Conservation (phyloP, 768 basidiomycete species). For the Lepiota brunneoincarnata region DNA sequence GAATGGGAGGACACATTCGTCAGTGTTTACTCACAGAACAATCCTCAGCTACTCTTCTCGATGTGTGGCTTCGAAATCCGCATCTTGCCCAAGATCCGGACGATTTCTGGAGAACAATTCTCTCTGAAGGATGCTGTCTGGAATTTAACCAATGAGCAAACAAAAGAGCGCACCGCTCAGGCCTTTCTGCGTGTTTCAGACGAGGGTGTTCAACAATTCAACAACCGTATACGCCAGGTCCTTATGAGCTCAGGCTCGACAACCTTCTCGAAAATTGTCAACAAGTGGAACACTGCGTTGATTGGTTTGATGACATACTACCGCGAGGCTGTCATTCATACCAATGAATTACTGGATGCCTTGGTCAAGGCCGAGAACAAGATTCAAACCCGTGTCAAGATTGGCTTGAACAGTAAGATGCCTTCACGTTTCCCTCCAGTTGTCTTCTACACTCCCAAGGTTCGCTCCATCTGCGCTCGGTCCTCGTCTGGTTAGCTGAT, state of each 20-base stretch:
- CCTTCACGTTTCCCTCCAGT: constrained; percentile 98
- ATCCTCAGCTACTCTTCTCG: constrained; percentile 95
- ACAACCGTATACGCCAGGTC: constrained; percentile 94
- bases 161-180: constrained; percentile 96
- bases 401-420: constrained; percentile 99
- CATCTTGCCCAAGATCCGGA: constrained; percentile 94
- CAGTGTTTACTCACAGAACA: constrained; percentile 96
- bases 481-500: background rate
- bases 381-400: constrained; percentile 99
- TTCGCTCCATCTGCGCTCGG: constrained; percentile 20
- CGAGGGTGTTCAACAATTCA: constrained; percentile 95
- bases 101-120: constrained; percentile 95
- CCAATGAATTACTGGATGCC: constrained; percentile 92
- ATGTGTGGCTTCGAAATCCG: constrained; percentile 99
- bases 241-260: constrained; percentile 99
- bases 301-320: constrained; percentile 98
- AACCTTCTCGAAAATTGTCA: constrained; percentile 98
- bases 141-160: constrained; percentile 96
- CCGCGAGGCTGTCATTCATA: constrained; percentile 96
- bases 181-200: constrained; percentile 98
- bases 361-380: constrained; percentile 99
- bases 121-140: constrained; percentile 95
- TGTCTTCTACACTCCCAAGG: constrained; percentile 95
- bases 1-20: constrained; percentile 99
- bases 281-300: constrained; percentile 96